Evolutionary conservation across 306 rosid species (phyloP).

Genomic region (Oxytropis ochrocephala): DNA sequence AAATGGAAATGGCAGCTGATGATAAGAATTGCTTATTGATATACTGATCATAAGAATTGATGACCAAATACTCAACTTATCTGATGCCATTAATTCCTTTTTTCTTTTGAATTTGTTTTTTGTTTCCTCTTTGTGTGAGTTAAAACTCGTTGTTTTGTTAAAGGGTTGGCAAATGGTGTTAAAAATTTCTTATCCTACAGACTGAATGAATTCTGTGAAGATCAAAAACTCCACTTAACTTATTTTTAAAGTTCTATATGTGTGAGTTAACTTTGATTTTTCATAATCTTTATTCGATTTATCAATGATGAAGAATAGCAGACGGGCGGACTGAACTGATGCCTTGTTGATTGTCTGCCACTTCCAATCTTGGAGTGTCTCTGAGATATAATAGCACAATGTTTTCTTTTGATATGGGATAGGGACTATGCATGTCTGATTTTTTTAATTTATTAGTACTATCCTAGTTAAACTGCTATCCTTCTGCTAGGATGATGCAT

Average conservation of each 20-base stretch:
- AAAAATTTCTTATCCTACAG: conserved; percentile 57
- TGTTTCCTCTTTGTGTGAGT: no score
- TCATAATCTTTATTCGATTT: background rate
- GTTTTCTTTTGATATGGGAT: background rate
- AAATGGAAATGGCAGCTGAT: conserved; percentile 43
- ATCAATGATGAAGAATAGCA: conserved; percentile 71
- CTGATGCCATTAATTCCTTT: conserved; percentile 46
- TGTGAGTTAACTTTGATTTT: background rate
- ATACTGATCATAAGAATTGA: conserved; percentile 63
- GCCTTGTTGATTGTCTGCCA: conserved; percentile 96
- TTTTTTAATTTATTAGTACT: conserved; percentile 32
- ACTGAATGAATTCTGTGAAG: no score
- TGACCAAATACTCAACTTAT: conserved; percentile 35
- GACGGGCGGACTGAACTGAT: conserved; percentile 99
- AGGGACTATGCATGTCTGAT: no score
- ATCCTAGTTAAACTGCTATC: no score
- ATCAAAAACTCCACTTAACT: conserved; percentile 84
- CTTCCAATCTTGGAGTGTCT: conserved; percentile 53
- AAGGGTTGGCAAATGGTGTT: conserved; percentile 53
- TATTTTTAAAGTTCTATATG: background rate
- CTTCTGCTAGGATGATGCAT: conserved; percentile 49
- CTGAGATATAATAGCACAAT: conserved; percentile 38
- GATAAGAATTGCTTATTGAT: conserved; percentile 81
- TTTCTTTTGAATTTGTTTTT: background rate
- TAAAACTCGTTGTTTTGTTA: background rate